Evolutionary conservation across 2,329 filamentous ascomycete species (phyloP), one percentile per base, ranked within the genome.

Genomic region (Fusarium concolor): DNA sequence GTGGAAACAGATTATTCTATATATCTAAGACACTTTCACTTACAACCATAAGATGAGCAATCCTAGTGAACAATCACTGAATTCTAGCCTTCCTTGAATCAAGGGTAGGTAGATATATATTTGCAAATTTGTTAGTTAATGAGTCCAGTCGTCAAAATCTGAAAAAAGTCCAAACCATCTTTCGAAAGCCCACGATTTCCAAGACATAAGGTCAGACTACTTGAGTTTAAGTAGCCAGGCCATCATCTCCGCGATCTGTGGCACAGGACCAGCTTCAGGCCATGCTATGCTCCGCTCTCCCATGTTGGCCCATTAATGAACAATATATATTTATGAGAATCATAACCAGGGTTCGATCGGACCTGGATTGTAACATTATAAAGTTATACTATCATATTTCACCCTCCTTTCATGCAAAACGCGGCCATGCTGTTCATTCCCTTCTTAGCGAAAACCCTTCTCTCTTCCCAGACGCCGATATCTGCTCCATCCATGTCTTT

Each of bases 361-460:
- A 47, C 65, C 71, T 52, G 70, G 71, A 56, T 55, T 67, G 53
- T 73, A 70, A 60, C 61, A 73, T 73, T 73, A 50, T 60, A 72
- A 68, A 67, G 62, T 65, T 69, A 61, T 73, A 74, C 65, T 72
- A 68, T 74, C 65, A 62, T 66, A 71, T 65, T 47, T 57, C 42
- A 31, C 37, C 46, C 51, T 22, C 44, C 49, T 46, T 51, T 39
- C 44, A 18, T 43, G 29, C 54, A 55, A 33, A 59, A 57, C 46
- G 38, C 62, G 46, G 28, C 56, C 51, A 41, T 47, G 29, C 41
- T 49, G 31, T 51, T 38, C 56, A 37, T 56, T 51, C 57, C 56
- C 53, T 29, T 39, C 56, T 44, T 47, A 10, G 12, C 39, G n/a
- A 52, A 59, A 41, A 43, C 17, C 46, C 31, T 18, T 56, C 44